These are phyloP conservation scores for Lachnellula occidentalis DNA, from an alignment of 2,329 filamentous ascomycete genomes.

Conservation along the genomic window DNA sequence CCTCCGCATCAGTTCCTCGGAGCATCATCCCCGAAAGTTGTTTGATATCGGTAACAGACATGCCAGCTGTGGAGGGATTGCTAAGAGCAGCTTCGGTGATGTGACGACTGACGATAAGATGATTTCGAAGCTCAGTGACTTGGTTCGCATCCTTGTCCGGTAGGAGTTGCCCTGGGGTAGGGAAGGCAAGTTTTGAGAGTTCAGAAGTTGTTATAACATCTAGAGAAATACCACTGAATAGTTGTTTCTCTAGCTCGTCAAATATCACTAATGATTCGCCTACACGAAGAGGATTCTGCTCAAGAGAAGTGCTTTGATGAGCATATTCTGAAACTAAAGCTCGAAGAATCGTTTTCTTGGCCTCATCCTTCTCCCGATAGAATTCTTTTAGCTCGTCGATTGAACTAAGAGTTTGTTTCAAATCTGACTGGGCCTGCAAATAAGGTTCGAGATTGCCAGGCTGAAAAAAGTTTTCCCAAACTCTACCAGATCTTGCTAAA, in stretches of 20 bases:
- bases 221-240: slow-evolving; percentile 1
- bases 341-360: slow-evolving; percentile 10
- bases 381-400: slow-evolving; percentile 7
- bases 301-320: slow-evolving; percentile 24
- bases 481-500: slow-evolving; percentile 18
- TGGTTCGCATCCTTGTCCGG: slow-evolving; percentile 3
- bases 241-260: slow-evolving; percentile 3
- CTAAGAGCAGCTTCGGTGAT: slow-evolving; percentile 14
- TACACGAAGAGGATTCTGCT: slow-evolving; percentile 15
- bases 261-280: slow-evolving; percentile 10
- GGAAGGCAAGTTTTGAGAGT: slow-evolving; percentile 4
- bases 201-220: background rate
- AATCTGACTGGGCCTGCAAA: slow-evolving; percentile 3
- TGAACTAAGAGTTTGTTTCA: slow-evolving; percentile 2
- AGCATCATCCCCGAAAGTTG: slow-evolving; percentile 9
- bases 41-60: slow-evolving; percentile 13
- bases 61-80: background rate
- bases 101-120: slow-evolving; percentile 22
- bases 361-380: slow-evolving; percentile 1
- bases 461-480: slow-evolving; percentile 23
- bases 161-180: slow-evolving; percentile 2
- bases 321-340: slow-evolving; percentile 11
- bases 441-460: slow-evolving; percentile 13
- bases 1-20: slow-evolving; percentile 12
- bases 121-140: slow-evolving; percentile 18